Evolutionary conservation across 2,329 filamentous ascomycete species (phyloP), one percentile per base, ranked within the genome.

Genomic region (Cephalotrichum gorgonifer): DNA sequence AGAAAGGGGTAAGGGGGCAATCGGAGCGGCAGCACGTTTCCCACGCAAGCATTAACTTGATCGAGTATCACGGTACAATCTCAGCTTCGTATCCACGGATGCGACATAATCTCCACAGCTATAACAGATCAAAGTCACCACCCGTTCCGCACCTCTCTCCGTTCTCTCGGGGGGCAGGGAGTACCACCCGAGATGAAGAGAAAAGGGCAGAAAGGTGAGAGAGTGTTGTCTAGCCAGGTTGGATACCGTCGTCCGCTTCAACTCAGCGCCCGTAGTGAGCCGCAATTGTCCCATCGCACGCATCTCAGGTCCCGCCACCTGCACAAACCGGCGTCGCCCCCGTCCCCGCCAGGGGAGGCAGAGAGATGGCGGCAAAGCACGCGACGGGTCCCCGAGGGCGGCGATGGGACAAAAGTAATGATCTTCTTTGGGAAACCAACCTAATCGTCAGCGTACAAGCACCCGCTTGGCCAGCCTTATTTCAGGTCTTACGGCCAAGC

Each of bases 21-120:
- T 70, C 68, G 71, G 80, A 88, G 86, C 86, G 86, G 86, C 86
- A 90, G 85, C 86, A 91, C 87, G 77, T 90, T 91, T 86, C 87
- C 83, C 87, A 91, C 87, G 87, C 87, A 93, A 93, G 87, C 85
- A 89, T 91, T 93, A 91, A 87, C 87, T 93, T 93, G 87, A 87
- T 93, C 87, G 86, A 91, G 86, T 91, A 83, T 85, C 74, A 90
- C 87, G 86, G 87, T 93, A 81, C 85, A 83, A 84, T 91, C 87
- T 93, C 87, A 91, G 87, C 87, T 79, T 89, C 78, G 72, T 79
- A 61, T 68, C 63, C 59, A 55, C 71, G 64, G 58, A 52, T n/a
- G 55, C 49, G 54, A 50, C 48, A 43, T 52, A 62, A 67, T 73
- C 70, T 73, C 67, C 68, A 30, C 31, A 31, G 22, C 31, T 53